Evolutionary conservation across 129 eudicot species (phyloP), one percentile per base, ranked within the genome.

Genomic region (Flaveria bidentis): DNA sequence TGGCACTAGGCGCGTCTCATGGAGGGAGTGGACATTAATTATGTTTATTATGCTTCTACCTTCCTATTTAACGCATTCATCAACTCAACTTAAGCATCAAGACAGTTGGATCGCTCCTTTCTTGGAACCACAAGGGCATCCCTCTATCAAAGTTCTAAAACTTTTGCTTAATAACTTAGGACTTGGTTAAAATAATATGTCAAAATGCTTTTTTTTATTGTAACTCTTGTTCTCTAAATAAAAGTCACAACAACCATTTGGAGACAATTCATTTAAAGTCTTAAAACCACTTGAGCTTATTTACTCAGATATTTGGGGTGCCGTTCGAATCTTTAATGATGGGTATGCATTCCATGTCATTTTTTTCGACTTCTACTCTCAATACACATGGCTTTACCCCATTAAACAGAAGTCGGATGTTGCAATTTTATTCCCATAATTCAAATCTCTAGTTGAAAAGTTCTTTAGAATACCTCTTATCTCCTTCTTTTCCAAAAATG

Each of bases 41-140:
- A 56, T 23, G 26, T 55, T 12, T 55, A 53, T 55, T 55, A 55
- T 18, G 61, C 61, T 55, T 55, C 61, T 1, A 4, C 61, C 26
- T 6, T 55, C 26, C 26, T 5, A 23, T 6, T 6, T 13, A 55
- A 1, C 12, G 26, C 61, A 55, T 16, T 51, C 22, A 51, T 14
- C 58, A 44, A 44, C 49, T 44, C 22, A 51, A 51, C 57, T 51
- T 22, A 51, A 51, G 57, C 57, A 51, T 51, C 22, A 51, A 51
- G 22, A 51, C 0, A 51, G 16, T 9, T 2, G 57, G 57, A 51
- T 51, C 9, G 22, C 22, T 51, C n/a, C 9, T 51, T 17, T 51
- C 57, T 51, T 51, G 57, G 20, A 22, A 51, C n/a, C 57, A 51
- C 57, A 51, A 51, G 57, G 57, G 9, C 57, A 51, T 51, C 57